Evolutionary conservation across 1,139 yeast genomes (phyloP), one percentile per base, ranked within the genome.

Genomic region (Lodderomyces theae): DNA sequence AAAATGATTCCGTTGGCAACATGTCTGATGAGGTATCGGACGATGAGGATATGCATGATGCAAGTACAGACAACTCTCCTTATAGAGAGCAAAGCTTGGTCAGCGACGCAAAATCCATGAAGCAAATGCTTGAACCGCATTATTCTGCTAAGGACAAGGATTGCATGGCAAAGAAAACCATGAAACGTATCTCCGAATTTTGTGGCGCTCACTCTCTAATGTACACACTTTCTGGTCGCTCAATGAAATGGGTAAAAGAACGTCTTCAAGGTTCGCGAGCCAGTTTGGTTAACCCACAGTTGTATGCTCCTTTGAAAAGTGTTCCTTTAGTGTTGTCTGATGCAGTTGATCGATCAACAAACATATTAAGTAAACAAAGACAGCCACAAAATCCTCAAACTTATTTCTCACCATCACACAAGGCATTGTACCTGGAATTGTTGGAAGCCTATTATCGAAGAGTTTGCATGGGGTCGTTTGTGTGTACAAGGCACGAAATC

Each of bases 141-240:
- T 28, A 17, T 4, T 15, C 5, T 28, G 46, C 47, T 10, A 34
- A 43, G 8, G 42, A 40, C 3, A 40, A 39, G 16, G 35, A 18
- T 2, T 47, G 51, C 37, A 19, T 43, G 11, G 11, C 36, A 1
- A 34, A 40, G 2, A 34, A 41, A 22, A 30, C 42, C 2, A 42
- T 42, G 16, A 28, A 23, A 19, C 37, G 47, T 19, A 35, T 48
- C 13, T 25, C 42, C 15, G 46, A 50, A 31, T 52, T 44, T 33
- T 52, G 47, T 36, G 60, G 60, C 2, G 46, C 52, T 9, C 60
- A 56, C 39, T 50, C 51, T 2, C 42, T 42, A 15, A 51, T 48
- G 38, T 51, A 45, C 40, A 48, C 54, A 3, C 46, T 57, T 29
- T 49, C 56, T 6, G 52, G 51, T 4, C 52, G 47, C 25, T 51